Evolutionary conservation across 805 yeast genomes (phyloP).

Genomic region (Myxozyma kluyveri): DNA sequence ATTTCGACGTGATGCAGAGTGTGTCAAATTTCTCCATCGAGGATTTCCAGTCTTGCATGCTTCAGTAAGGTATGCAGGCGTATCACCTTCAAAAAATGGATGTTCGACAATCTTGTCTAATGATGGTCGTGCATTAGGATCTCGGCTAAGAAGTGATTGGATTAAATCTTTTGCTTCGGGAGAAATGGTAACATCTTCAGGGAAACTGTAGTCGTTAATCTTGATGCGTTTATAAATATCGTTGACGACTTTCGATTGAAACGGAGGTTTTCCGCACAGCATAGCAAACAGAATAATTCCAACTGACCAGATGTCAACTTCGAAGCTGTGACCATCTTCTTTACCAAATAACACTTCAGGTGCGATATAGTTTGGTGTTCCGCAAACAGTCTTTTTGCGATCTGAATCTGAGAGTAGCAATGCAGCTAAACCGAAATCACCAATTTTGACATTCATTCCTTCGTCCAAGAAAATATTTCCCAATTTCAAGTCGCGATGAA

Average conservation of each 20-base stretch:
- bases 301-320: slow-evolving; percentile 96
- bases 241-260: slow-evolving; percentile 92
- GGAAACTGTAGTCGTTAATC: slow-evolving; percentile 74
- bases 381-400: slow-evolving; percentile 91
- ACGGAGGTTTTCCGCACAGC: slow-evolving; percentile 92
- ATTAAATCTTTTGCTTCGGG: slow-evolving; percentile 72
- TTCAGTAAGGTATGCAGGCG: slow-evolving; percentile 68
- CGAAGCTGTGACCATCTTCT: slow-evolving; percentile 80
- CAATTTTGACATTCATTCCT: slow-evolving; percentile 89
- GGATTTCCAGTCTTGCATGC: slow-evolving; percentile 65
- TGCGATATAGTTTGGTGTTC: slow-evolving; percentile 98
- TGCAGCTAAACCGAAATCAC: slow-evolving; percentile 98
- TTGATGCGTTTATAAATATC: slow-evolving; percentile 82
- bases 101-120: slow-evolving; percentile 75
- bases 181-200: slow-evolving; percentile 61
- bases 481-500: slow-evolving; percentile 92
- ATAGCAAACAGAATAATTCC: slow-evolving; percentile 96
- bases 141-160: slow-evolving; percentile 65
- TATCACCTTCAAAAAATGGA: slow-evolving; percentile 83
- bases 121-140: slow-evolving; percentile 76
- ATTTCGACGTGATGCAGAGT: slow-evolving; percentile 21
- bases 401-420: slow-evolving; percentile 69
- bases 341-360: slow-evolving; percentile 95
- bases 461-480: slow-evolving; percentile 95
- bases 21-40: slow-evolving; percentile 42